Base-by-base conservation (phyloP, 257 asterid species). In the Capsicum rhomboideum region DNA sequence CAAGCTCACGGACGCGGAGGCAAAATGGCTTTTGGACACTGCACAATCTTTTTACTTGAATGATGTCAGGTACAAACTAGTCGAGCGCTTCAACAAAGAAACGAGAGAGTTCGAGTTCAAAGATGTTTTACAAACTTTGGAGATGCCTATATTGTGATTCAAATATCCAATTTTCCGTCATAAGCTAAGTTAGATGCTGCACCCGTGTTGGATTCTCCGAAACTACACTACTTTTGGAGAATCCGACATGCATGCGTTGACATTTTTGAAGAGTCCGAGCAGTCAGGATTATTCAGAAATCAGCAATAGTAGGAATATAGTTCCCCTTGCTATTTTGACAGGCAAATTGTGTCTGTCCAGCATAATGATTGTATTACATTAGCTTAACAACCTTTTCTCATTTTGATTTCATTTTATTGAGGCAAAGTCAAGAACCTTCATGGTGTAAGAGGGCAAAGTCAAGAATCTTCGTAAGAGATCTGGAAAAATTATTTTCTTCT, bases 1-100 rank as follows among this genome's bases (percentile, higher is more conserved):
- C 97, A 96, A 93, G 91, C 97, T 96, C 88, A 89, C 84, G 6
- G 99, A 94, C 68, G 83, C 84, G 1, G 99, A 96, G 85, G 97
- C 98, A 29, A 91, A 92, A 86, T 94, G 97, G 95, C 97, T 94
- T 49, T 21, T 94, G 88, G 98, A 96, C 90, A 90, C 98, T 84
- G 92, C 94, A 79, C 97, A 92, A 40, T 92, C 98, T 6, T 96
- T 94, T 86, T 96, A 92, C 91, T 90, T 94, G 88, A 94, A 93
- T 83, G 98, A 96, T 88, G 88, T 87, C 55, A 92, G 97, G 92
- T 96, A 92, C 88, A 94, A 93, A 88, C 89, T 93, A 79, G 98
- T 96, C 1, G 98, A 93, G 88, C 91, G 93, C 58, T 94, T 96
- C 90, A 96, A 96, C 90, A 92, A 91, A 89, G 87, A 93, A 79